Evolutionary conservation across 176 grass and related monocot genomes (phyloP).

Genomic region (Triticum dicoccoides): DNA sequence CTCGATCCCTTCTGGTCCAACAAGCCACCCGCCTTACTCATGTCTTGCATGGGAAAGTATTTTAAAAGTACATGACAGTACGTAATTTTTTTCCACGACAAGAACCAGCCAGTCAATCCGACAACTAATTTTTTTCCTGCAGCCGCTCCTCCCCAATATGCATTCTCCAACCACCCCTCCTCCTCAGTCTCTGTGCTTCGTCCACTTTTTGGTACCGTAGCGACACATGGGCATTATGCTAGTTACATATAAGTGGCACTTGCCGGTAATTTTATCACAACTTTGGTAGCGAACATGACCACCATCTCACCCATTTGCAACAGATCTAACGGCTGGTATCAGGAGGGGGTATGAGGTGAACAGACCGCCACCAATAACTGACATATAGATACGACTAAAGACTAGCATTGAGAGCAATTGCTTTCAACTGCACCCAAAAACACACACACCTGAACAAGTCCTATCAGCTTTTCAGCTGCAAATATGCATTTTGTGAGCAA

Average conservation of each 20-base stretch:
- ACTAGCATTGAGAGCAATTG: not conserved
- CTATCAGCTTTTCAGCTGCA: slow-evolving; percentile 2
- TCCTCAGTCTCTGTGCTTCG: not conserved
- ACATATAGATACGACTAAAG: not conserved
- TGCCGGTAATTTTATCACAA: not conserved
- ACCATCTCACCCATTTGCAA: not conserved
- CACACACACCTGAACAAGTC: not conserved
- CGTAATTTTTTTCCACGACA: not conserved
- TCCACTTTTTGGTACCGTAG: not conserved
- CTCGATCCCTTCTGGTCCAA: not conserved
- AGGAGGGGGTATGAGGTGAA: not conserved
- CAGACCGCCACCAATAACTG: not conserved
- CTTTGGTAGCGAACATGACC: not conserved
- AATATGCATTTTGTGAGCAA: not conserved
- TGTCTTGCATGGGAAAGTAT: not conserved
- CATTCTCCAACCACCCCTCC: not conserved
- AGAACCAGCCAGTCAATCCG: not conserved
- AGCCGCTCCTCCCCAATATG: not conserved
- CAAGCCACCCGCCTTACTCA: not conserved
- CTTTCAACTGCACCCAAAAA: slow-evolving; percentile 4
- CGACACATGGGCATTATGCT: not conserved
- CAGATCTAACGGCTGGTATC: not conserved
- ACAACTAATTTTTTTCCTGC: not conserved
- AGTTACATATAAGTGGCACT: not conserved
- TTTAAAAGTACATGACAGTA: not conserved